phyloP scores from a whole-genome alignment of 2,329 filamentous ascomycete genomes.

The Pseudogymnoascus sp. region DNA sequence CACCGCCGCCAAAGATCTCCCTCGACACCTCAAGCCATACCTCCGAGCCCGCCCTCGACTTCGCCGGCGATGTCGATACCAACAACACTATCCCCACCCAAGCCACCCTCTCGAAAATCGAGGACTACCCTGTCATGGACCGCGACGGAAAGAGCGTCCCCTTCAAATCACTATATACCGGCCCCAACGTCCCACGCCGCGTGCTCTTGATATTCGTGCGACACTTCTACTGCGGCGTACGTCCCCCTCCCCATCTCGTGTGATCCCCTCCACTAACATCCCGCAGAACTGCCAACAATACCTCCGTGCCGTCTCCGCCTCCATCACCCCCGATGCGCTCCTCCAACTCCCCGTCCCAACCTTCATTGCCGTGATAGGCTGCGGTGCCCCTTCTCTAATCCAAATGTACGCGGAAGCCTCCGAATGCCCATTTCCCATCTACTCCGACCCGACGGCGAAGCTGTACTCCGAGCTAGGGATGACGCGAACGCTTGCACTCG shows the following conservation, averaged over 20 bases:
- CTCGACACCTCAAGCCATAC: not conserved
- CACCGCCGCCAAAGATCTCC: not conserved
- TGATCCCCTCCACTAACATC: not conserved
- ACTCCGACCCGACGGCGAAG: slow-evolving; percentile 45
- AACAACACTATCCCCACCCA: slow-evolving; percentile 46
- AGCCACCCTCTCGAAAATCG: slow-evolving; percentile 42
- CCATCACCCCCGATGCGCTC: slow-evolving; percentile 24
- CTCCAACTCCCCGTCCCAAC: slow-evolving; percentile 25
- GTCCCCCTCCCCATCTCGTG: not conserved
- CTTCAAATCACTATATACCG: slow-evolving; percentile 28
- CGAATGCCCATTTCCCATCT: slow-evolving; percentile 45
- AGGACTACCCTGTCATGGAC: slow-evolving; percentile 28
- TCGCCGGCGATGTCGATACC: slow-evolving; percentile 47
- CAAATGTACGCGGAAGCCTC: slow-evolving; percentile 41
- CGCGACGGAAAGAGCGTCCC: slow-evolving; percentile 23
- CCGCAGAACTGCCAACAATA: slow-evolving; percentile 30
- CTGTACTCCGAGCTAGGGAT: slow-evolving; percentile 48
- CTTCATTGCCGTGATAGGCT: slow-evolving; percentile 45
- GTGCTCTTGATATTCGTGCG: slow-evolving; percentile 30
- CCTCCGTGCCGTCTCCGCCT: slow-evolving; percentile 23
- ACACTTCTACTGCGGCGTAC: slow-evolving; percentile 32
- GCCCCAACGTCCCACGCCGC: slow-evolving; percentile 25
- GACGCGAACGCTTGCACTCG: slow-evolving; percentile 39
- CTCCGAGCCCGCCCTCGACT: slow-evolving; percentile 35
- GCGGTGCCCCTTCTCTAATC: slow-evolving; percentile 47